phyloP scores from a whole-genome alignment of 2,329 filamentous ascomycete genomes.

The Neoscytalidium dimidiatum region DNA sequence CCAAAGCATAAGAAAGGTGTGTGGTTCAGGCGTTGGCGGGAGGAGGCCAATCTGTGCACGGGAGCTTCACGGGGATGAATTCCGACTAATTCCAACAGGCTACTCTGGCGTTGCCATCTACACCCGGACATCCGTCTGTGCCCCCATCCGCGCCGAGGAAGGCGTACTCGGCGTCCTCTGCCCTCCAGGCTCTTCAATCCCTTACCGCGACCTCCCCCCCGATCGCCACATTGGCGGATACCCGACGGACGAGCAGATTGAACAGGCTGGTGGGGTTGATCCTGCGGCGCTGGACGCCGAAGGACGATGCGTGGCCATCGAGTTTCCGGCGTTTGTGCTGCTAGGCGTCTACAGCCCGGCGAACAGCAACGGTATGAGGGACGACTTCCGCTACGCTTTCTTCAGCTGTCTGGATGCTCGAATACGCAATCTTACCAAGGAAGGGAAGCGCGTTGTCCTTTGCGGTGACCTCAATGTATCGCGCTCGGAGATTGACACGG shows the following conservation, averaged over 20 bases:
- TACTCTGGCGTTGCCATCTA: conserved; percentile 97
- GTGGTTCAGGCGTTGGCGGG: background rate
- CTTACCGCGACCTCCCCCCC: conserved; percentile 73
- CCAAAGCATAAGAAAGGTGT: conserved; percentile 90
- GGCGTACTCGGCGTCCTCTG: conserved; percentile 83
- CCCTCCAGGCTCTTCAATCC: conserved; percentile 62
- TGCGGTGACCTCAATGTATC: conserved; percentile 88
- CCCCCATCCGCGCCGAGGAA: conserved; percentile 88
- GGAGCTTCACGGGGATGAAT: too few species aligned
- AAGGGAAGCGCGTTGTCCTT: conserved; percentile 83
- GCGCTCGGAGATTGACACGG: conserved; percentile 70
- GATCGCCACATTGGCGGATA: conserved; percentile 87
- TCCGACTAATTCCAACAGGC: conserved; percentile 53
- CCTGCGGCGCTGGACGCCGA: conserved; percentile 79
- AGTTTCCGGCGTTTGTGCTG: conserved; percentile 93
- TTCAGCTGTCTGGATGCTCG: conserved; percentile 78
- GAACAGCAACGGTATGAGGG: conserved; percentile 78
- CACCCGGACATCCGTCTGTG: conserved; percentile 81
- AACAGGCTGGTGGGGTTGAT: conserved; percentile 60
- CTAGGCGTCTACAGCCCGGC: conserved; percentile 92
- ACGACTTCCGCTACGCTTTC: conserved; percentile 80
- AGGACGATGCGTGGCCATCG: conserved; percentile 85
- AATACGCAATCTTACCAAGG: conserved; percentile 76
- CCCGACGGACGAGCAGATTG: conserved; percentile 68
- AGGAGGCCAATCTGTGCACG: background rate